A percentile compares a stretch with the other conserved stretches of the same genome.
phyloP scores from a whole-genome alignment of 345 rosid genomes.

The Rhodamnia rubescens region DNA sequence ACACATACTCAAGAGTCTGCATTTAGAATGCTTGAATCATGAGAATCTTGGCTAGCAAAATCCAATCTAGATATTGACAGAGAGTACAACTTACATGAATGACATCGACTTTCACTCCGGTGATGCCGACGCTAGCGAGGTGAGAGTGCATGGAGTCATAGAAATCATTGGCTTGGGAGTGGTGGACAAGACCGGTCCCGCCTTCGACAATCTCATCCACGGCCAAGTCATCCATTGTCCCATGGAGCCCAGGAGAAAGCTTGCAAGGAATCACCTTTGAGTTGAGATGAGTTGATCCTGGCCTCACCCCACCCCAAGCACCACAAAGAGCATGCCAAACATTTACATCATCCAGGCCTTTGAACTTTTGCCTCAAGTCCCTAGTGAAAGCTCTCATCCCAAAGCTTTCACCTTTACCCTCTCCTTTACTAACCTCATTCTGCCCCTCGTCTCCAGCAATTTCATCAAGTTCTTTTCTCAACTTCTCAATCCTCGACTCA shows the following conservation, averaged over 20 bases:
- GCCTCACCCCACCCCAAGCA: conserved; percentile 82
- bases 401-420: background rate
- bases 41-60: background rate
- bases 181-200: conserved; percentile 72
- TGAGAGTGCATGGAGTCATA: conserved; percentile 78
- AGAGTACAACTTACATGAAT: conserved; percentile 42
- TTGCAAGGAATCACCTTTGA: conserved; percentile 30
- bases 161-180: conserved; percentile 43
- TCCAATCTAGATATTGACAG: background rate
- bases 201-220: conserved; percentile 60
- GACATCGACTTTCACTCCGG: conserved; percentile 73
- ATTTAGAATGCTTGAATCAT: background rate
- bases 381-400: conserved; percentile 53
- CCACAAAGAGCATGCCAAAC: conserved; percentile 89
- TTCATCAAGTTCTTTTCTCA: conserved; percentile 36
- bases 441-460: conserved; percentile 10
- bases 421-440: background rate
- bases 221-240: conserved; percentile 69
- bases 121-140: conserved; percentile 53
- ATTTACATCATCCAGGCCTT: conserved; percentile 55
- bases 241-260: conserved; percentile 42
- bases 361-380: conserved; percentile 52
- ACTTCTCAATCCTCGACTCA: conserved; percentile 25
- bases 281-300: conserved; percentile 37
- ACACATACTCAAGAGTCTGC: conserved; percentile 55